Percentiles rank a stretch among this genome's conserved stretches.
Evolutionary conservation across 371 early-diverging fungal species (phyloP).

Genomic region (Capniomyces stellatus): DNA sequence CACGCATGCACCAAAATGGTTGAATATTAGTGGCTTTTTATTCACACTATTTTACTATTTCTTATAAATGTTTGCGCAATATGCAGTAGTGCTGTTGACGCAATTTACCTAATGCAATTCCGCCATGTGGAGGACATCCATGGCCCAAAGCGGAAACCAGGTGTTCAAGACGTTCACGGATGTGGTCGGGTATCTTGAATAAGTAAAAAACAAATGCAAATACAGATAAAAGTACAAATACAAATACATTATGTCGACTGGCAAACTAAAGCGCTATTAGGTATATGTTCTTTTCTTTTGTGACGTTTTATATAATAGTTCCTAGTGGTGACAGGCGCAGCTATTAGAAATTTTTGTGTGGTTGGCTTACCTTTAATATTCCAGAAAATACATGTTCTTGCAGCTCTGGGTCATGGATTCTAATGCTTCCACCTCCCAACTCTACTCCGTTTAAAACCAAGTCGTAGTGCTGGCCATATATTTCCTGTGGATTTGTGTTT

Average conservation of each 20-base stretch:
- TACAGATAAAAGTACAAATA: not conserved
- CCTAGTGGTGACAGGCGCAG: too few species aligned
- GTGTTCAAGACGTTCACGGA: constrained; percentile 55
- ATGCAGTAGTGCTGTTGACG: too few species aligned
- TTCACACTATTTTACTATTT: too few species aligned
- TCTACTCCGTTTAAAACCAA: constrained; percentile 81
- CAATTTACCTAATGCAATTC: constrained; percentile 54
- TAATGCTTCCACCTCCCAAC: constrained; percentile 82
- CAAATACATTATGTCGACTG: not conserved
- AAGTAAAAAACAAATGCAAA: not conserved
- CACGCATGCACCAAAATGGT: too few species aligned
- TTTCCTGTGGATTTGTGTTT: constrained; percentile 2
- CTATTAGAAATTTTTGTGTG: not conserved
- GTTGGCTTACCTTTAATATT: constrained; percentile 32
- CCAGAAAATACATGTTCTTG: constrained; percentile 54
- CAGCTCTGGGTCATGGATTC: constrained; percentile 62
- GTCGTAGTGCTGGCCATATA: constrained; percentile 78
- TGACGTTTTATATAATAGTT: too few species aligned
- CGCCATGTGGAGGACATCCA: constrained; percentile 87
- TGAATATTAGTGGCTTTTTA: too few species aligned
- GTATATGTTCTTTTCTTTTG: too few species aligned
- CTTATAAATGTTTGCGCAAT: too few species aligned
- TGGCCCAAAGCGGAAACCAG: constrained; percentile 57
- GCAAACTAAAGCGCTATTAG: too few species aligned
- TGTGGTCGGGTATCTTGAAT: constrained; percentile 16